Evolutionary conservation across 2,329 filamentous ascomycete species (phyloP).

Genomic region (Calonectria henricotiae): DNA sequence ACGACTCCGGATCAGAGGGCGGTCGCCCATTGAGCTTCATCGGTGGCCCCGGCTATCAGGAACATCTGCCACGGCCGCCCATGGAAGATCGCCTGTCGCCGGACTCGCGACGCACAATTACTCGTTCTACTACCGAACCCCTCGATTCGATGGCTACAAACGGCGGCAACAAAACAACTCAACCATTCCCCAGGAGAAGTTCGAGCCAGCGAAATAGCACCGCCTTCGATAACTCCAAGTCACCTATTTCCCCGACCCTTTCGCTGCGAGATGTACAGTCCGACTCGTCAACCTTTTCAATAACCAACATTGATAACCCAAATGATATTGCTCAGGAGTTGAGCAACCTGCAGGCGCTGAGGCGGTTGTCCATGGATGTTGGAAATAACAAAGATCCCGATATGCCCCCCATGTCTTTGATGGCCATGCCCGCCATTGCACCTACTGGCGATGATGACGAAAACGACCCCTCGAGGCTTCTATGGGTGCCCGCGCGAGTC

Average conservation of each 20-base stretch:
- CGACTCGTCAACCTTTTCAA: constrained; percentile 80
- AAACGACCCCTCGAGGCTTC: constrained; percentile 88
- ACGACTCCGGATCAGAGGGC: constrained; percentile 72
- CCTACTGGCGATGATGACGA: constrained; percentile 84
- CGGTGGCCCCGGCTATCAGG: constrained; percentile 68
- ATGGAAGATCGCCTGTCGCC: constrained; percentile 54
- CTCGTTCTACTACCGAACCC: constrained; percentile 66
- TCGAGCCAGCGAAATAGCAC: constrained; percentile 62
- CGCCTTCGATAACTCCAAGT: constrained; percentile 60
- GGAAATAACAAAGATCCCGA: constrained; percentile 81
- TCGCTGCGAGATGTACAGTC: constrained; percentile 71
- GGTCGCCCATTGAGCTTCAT: constrained; percentile 84
- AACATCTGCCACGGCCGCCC: constrained; percentile 62
- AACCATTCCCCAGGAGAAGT: constrained; percentile 61
- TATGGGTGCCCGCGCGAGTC: constrained; percentile 96
- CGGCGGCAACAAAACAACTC: constrained; percentile 62
- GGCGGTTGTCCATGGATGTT: constrained; percentile 96
- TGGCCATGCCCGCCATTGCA: constrained; percentile 81
- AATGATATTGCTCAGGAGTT: constrained; percentile 93
- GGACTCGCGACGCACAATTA: constrained; percentile 62
- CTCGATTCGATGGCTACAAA: constrained; percentile 52
- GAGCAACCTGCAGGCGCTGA: constrained; percentile 90
- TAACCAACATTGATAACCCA: constrained; percentile 92
- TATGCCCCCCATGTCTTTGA: constrained; percentile 78
- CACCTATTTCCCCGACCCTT: constrained; percentile 69